phyloP scores from a whole-genome alignment of 768 basidiomycete species.

The Leccinellum rugosiceps region DNA sequence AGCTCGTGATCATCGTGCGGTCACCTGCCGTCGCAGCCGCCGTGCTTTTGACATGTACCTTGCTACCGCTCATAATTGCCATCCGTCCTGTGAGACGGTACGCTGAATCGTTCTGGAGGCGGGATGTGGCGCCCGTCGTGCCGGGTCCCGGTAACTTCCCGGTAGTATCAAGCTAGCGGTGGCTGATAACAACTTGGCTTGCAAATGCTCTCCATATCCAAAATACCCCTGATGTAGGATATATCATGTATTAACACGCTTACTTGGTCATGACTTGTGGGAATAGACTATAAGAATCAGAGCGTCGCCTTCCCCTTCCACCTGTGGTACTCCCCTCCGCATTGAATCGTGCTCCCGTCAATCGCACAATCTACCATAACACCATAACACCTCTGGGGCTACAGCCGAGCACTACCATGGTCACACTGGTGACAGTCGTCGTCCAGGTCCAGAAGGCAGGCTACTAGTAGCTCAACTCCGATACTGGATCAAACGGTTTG shows the following conservation, averaged over 20 bases:
- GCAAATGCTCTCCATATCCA: background rate
- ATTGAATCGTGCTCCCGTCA: too few species aligned
- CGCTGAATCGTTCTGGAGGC: slow-evolving; percentile 1
- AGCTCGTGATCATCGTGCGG: slow-evolving; percentile 15
- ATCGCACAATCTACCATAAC: too few species aligned
- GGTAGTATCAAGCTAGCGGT: background rate
- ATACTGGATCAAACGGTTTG: too few species aligned
- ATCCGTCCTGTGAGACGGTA: slow-evolving; percentile 8
- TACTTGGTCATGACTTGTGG: background rate
- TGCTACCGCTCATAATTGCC: slow-evolving; percentile 17
- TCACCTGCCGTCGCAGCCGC: slow-evolving; percentile 20
- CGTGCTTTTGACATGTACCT: slow-evolving; percentile 20
- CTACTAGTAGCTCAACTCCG: too few species aligned
- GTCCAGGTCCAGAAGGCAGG: too few species aligned
- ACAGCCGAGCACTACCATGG: too few species aligned
- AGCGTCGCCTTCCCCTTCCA: too few species aligned
- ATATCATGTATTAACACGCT: background rate
- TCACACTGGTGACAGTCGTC: too few species aligned
- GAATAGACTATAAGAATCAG: background rate
- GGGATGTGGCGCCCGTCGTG: background rate
- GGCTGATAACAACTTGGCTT: background rate
- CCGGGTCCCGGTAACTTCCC: background rate
- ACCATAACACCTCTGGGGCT: too few species aligned
- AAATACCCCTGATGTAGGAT: slow-evolving; percentile 1
- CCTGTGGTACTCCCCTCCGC: too few species aligned